phyloP scores from a whole-genome alignment of 805 yeast genomes.

The Metschnikowia lochheadii region DNA sequence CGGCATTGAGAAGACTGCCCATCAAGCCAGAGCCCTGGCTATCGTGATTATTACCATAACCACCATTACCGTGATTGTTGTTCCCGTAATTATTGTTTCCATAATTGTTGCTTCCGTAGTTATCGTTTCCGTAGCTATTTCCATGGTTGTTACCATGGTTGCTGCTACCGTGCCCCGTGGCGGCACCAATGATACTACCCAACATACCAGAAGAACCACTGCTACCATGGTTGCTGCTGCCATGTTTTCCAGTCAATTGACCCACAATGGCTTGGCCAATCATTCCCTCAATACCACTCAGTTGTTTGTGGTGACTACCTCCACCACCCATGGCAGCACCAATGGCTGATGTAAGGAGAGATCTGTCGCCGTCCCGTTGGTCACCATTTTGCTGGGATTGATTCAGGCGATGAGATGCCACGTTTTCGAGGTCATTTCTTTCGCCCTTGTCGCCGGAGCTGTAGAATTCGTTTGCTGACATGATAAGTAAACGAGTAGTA shows the following conservation, averaged over 20 bases:
- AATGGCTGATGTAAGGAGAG: slow-evolving; percentile 23
- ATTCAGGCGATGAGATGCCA: slow-evolving; percentile 3
- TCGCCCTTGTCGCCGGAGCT: slow-evolving; percentile 34
- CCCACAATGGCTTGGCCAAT: slow-evolving; percentile 14
- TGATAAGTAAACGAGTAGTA: slow-evolving; percentile 12
- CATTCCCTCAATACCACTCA: slow-evolving; percentile 16
- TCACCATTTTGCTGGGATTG: slow-evolving; percentile 13
- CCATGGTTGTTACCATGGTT: slow-evolving; percentile 7
- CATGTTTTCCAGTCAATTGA: slow-evolving; percentile 23
- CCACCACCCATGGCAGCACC: slow-evolving; percentile 26
- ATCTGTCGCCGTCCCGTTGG: slow-evolving; percentile 21
- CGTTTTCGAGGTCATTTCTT: slow-evolving; percentile 5
- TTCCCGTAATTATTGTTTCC: background rate
- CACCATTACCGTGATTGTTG: background rate
- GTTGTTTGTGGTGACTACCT: slow-evolving; percentile 19
- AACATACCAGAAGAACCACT: slow-evolving; percentile 11
- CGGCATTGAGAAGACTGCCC: slow-evolving; percentile 1
- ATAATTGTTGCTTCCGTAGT: background rate
- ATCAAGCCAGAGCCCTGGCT: slow-evolving; percentile 1
- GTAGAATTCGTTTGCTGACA: slow-evolving; percentile 60
- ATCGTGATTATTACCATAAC: background rate
- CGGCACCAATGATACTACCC: slow-evolving; percentile 14
- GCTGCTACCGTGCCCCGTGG: slow-evolving; percentile 11
- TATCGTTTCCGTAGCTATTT: slow-evolving; percentile 1
- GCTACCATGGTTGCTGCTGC: slow-evolving; percentile 5